Evolutionary conservation across 306 rosid species (phyloP).

Genomic region (Corylus avellana): DNA sequence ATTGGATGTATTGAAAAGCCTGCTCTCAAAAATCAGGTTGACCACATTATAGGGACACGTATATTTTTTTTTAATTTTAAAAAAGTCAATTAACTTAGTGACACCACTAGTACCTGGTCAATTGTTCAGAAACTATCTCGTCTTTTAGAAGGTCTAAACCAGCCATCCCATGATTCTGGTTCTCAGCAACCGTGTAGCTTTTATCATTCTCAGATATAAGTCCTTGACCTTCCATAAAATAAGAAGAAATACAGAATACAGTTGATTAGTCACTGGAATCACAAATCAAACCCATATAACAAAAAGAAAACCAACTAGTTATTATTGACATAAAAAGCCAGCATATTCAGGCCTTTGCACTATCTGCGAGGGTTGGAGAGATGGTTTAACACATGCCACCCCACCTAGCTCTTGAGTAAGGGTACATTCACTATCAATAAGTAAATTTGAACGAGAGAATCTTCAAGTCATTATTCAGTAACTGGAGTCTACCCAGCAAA

Average conservation of each 20-base stretch:
- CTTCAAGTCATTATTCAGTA: not conserved
- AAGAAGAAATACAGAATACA: conserved; percentile 7
- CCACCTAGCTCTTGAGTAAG: not conserved
- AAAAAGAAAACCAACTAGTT: not conserved
- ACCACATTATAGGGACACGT: not conserved
- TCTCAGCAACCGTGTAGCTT: conserved; percentile 37
- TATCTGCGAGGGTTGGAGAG: not conserved
- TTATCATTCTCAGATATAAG: conserved; percentile 33
- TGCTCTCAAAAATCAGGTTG: not conserved
- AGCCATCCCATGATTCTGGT: conserved; percentile 38
- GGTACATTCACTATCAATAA: not conserved
- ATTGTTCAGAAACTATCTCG: conserved; percentile 91
- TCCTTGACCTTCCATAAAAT: conserved; percentile 31
- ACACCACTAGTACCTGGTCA: conserved; percentile 66
- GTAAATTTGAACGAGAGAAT: not conserved
- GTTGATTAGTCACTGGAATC: not conserved
- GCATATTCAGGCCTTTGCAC: not conserved
- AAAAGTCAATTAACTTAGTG: conserved; percentile 1
- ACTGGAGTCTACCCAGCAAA: not conserved
- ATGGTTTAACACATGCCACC: not conserved
- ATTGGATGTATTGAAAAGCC: not conserved
- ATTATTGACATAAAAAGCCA: not conserved
- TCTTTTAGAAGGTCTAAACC: conserved; percentile 58
- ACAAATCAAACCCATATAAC: not conserved
- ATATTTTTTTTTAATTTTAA: too few relatives aligned